A percentile compares a stretch with the other conserved stretches of the same genome.
phyloP scores from a whole-genome alignment of 1,284 basidiomycete species.

The Cerioporus squamosus region DNA sequence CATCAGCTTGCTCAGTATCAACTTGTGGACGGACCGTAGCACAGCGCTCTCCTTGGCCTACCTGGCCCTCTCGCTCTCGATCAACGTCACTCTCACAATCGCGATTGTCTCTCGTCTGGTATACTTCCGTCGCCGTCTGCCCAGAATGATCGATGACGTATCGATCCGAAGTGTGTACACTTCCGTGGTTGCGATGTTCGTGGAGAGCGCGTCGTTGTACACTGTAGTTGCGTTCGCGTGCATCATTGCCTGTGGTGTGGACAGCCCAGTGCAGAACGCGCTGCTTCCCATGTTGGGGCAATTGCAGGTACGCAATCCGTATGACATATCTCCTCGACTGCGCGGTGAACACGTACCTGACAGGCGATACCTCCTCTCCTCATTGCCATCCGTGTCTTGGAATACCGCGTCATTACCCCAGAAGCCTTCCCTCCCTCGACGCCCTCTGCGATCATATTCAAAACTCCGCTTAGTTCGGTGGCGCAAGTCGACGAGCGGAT shows the following conservation, averaged over 20 bases:
- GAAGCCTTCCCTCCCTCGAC: slow-evolving; percentile 18
- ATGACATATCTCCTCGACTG: too few species aligned
- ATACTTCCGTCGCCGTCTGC: neutral
- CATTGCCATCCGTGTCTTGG: slow-evolving; percentile 43
- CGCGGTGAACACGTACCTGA: neutral
- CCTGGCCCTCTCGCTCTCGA: slow-evolving; percentile 33
- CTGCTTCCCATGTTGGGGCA: slow-evolving; percentile 42
- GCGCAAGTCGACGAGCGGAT: neutral
- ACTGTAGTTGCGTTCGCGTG: slow-evolving; percentile 33
- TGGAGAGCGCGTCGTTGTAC: slow-evolving; percentile 37
- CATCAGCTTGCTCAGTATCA: slow-evolving; percentile 25
- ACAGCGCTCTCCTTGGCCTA: slow-evolving; percentile 33
- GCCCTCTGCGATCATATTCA: neutral
- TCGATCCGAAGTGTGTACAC: slow-evolving; percentile 17
- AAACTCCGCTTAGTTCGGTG: neutral
- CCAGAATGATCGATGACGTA: neutral
- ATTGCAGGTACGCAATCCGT: slow-evolving; percentile 36
- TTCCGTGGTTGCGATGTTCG: slow-evolving; percentile 28
- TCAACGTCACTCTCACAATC: slow-evolving; percentile 35
- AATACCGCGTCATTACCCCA: slow-evolving; percentile 41
- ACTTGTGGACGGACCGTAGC: slow-evolving; percentile 27
- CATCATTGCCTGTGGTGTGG: slow-evolving; percentile 34
- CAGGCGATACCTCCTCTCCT: slow-evolving; percentile 36
- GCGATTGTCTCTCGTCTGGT: slow-evolving; percentile 33
- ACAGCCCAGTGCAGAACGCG: slow-evolving; percentile 36